Evolutionary conservation across 345 rosid species (phyloP), one percentile per base, ranked within the genome.

Genomic region (Viola odorata): DNA sequence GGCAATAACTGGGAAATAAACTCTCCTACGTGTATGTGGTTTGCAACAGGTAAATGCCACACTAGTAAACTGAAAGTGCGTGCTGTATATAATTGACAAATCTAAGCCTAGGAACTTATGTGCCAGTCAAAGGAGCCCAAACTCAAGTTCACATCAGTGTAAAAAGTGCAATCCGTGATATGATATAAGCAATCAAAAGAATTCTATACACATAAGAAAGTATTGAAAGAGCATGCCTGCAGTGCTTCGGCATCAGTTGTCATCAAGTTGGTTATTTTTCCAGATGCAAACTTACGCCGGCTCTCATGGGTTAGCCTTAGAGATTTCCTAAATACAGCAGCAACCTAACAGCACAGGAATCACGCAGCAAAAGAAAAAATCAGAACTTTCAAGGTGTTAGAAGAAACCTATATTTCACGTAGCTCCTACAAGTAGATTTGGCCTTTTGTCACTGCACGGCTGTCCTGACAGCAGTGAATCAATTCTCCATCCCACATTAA

Each of bases 221-320:
- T 48, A 49, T 45, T 32, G 45, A 58, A 57, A 58, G 54, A 59
- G 32, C 72, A 69, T 77, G 74, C 99, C 95, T 94, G 99, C 61
- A 94, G 96, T 60, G 96, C 75, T 74, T 90, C 97, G 65, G 97
- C 84, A 82, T 90, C 99, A 53, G 96, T 88, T 36, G 99, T 90
- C 99, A 94, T 94, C 83, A 94, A 78, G 77, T 94, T 94, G 70
- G 99, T 94, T 71, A 90, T 88, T 81, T 94, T 94, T 62, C 99
- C 99, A 48, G 99, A 71, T 48, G 84, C 80, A 79, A 90, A 88
- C 72, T 80, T 84, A 69, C 74, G 82, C 58, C 99, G 96, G 41
- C 91, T 76, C 77, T 94, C 97, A 38, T 90, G 87, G 48, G 97
- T 94, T 63, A 94, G 76, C 91, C 96, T 86, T 64, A 90, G 77